A percentile compares a stretch with the other conserved stretches of the same genome.
These are phyloP conservation scores for Omphalotus guepiniiformis DNA, from an alignment of 768 basidiomycete species.

Conservation along the genomic window DNA sequence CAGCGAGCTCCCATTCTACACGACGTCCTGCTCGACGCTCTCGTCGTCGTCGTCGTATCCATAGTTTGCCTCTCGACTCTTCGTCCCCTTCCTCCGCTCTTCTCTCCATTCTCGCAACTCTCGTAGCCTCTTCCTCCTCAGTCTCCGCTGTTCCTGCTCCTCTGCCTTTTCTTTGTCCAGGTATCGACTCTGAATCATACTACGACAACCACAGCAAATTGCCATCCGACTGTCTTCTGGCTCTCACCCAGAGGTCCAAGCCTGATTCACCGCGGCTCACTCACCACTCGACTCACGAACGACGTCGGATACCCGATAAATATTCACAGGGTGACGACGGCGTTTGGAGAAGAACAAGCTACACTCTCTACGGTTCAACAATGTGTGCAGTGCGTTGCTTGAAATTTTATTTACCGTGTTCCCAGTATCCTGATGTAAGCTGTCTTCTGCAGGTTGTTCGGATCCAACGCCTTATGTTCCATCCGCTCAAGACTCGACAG, in stretches of 20 bases:
- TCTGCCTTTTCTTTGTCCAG: slow-evolving; percentile 61
- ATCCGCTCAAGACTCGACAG: slow-evolving; percentile 3
- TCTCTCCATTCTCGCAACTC: slow-evolving; percentile 53
- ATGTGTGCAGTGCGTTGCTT: slow-evolving; percentile 49
- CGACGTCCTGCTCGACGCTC: slow-evolving; percentile 14
- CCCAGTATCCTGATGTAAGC: too few relatives aligned
- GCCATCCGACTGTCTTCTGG: background rate
- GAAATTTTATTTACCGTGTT: too few relatives aligned
- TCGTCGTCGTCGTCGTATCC: slow-evolving; percentile 20
- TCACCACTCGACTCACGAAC: slow-evolving; percentile 13
- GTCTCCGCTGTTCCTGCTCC: slow-evolving; percentile 49
- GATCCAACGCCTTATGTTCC: slow-evolving; percentile 16
- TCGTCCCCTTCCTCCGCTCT: slow-evolving; percentile 44
- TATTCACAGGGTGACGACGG: slow-evolving; percentile 51
- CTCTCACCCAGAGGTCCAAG: background rate
- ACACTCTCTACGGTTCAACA: slow-evolving; percentile 70
- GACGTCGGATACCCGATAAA: slow-evolving; percentile 44
- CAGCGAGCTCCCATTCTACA: slow-evolving; percentile 7
- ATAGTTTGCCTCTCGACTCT: slow-evolving; percentile 12
- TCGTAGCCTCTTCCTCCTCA: slow-evolving; percentile 43
- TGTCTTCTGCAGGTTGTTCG: slow-evolving; percentile 20
- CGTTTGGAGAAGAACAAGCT: slow-evolving; percentile 51
- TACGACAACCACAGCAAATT: background rate
- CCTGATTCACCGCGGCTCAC: slow-evolving; percentile 10
- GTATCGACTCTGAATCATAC: slow-evolving; percentile 24